Base-by-base conservation (phyloP, 768 basidiomycete species). In the Wakefieldia striispora region DNA sequence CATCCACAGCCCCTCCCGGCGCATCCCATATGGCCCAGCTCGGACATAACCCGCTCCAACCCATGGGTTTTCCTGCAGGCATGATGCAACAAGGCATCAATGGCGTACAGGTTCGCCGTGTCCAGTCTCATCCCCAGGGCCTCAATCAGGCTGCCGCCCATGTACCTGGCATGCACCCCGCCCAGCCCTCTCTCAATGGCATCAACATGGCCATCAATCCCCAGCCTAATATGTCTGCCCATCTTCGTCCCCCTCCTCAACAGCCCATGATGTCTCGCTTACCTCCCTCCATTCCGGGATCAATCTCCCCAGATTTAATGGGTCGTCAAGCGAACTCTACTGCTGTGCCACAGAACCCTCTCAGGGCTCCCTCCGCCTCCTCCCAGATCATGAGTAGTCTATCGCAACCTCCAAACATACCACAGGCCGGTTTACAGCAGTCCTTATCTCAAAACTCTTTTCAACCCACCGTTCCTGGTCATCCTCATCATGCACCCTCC, bases 111-210 rank as follows among this genome's bases (percentile, higher is more conserved):
- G 63, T 77, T 40, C 78, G 84, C 50, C 78, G 84, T 60, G 76
- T 75, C n/a, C 68, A 72, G 50, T 80, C 83, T 19, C 84, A 86
- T 66, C 76, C 81, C 5, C 75, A 77, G 53, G 65, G 58, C 65
- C 58, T 76, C 50, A 75, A 70, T 56, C 70, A 74, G 35, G 53
- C 64, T 13, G 67, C 63, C 42, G 66, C 54, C 24, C 74, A 73
- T 58, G 63, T 59, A 43, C 54, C 63, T 14, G 64, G 65, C 35
- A 70, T 74, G 49, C 72, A 71, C 55, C 59, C 70, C 24, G 59
- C 60, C 29, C 70, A 66, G 31, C 70, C 72, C 31, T 63, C 61
- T 20, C 61, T 67, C 47, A 67, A 66, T 23, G 67, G 65, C 38
- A 71, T 72, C 63, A 64, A 60, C 38, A 77, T 82, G 71, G 58